phyloP scores from a whole-genome alignment of 345 rosid species.

The Tarenaya hassleriana region DNA sequence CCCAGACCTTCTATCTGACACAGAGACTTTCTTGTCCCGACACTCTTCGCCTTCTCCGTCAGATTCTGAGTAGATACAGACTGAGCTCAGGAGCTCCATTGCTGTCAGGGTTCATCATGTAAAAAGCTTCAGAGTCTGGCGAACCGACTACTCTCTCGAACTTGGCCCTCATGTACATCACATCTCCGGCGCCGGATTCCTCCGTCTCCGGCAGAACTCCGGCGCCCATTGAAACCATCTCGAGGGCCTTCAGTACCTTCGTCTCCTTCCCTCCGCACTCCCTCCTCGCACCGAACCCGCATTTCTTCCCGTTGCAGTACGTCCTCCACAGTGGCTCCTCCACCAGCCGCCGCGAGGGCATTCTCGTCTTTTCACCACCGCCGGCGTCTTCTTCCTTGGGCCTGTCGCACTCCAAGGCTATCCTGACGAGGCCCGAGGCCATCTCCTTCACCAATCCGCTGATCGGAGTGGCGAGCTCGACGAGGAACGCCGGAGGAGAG shows the following conservation, averaged over 20 bases:
- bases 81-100: conserved; percentile 97
- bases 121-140: conserved; percentile 93
- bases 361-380: conserved; percentile 24
- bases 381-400: conserved; percentile 31
- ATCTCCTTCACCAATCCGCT: conserved; percentile 80
- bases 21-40: background rate
- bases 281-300: conserved; percentile 76
- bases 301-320: conserved; percentile 84
- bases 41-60: conserved; percentile 11
- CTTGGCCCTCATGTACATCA: conserved; percentile 89
- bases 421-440: conserved; percentile 94
- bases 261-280: conserved; percentile 70
- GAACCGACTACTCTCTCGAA: conserved; percentile 93
- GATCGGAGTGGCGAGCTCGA: conserved; percentile 91
- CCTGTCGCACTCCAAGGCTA: conserved; percentile 89
- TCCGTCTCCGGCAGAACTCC: conserved; percentile 73
- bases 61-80: conserved; percentile 85
- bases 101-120: conserved; percentile 99
- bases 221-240: conserved; percentile 95
- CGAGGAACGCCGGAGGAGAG: conserved; percentile 70
- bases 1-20: no score
- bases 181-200: conserved; percentile 34
- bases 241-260: conserved; percentile 75
- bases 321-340: conserved; percentile 93
- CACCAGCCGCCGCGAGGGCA: conserved; percentile 44